phyloP scores from a whole-genome alignment of 2,329 filamentous ascomycete species.

The Alternaria burnsii region DNA sequence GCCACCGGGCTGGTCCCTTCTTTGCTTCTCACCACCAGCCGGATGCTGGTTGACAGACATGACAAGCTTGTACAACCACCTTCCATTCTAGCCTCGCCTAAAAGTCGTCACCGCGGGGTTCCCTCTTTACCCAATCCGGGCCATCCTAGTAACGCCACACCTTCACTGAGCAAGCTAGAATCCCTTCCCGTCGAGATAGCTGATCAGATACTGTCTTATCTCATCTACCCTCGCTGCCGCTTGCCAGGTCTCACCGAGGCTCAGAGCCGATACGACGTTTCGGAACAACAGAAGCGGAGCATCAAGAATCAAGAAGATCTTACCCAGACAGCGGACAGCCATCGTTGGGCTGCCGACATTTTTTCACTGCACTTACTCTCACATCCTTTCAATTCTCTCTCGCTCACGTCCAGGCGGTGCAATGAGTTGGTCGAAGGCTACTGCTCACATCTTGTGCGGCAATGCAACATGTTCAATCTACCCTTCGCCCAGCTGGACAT shows the following conservation, averaged over 20 bases:
- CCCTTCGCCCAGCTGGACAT: conserved; percentile 35
- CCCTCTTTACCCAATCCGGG: not conserved
- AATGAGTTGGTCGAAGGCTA: conserved; percentile 35
- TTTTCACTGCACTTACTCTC: conserved; percentile 33
- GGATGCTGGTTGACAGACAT: not conserved
- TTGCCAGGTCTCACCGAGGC: conserved; percentile 41
- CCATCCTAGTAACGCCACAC: not conserved
- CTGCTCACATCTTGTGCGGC: conserved; percentile 36
- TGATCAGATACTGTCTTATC: conserved; percentile 40
- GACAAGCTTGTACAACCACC: conserved; percentile 12
- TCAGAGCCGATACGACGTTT: conserved; percentile 34
- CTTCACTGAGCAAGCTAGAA: conserved; percentile 29
- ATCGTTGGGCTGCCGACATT: conserved; percentile 40
- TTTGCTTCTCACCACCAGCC: conserved; percentile 1
- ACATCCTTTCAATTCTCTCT: conserved; percentile 42
- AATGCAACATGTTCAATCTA: conserved; percentile 43
- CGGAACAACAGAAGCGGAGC: conserved; percentile 20
- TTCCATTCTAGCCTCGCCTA: conserved; percentile 7
- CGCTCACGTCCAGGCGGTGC: conserved; percentile 34
- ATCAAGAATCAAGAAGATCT: conserved; percentile 35
- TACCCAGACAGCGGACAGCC: conserved; percentile 30
- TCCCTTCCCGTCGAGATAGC: conserved; percentile 39
- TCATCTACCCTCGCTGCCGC: conserved; percentile 39
- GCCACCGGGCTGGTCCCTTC: conserved; percentile 7
- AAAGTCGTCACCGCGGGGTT: not conserved